These are phyloP conservation scores for Flaveria bidentis DNA, from an alignment of 129 eudicot genomes.

Conservation along the genomic window DNA sequence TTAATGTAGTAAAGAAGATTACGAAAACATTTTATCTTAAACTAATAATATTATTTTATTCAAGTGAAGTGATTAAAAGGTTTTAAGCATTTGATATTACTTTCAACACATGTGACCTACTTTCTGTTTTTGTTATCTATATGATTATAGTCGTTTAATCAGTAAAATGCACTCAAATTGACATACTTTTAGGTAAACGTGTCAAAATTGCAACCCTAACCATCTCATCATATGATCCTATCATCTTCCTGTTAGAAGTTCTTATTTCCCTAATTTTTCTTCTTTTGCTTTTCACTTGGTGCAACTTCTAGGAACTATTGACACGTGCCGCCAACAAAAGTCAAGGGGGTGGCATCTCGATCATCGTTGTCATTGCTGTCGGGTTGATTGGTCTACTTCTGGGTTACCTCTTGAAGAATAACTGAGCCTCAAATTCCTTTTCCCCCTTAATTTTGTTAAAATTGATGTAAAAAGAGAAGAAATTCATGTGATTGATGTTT, in stretches of 20 bases:
- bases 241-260: not conserved
- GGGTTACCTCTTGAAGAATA: constrained; percentile 67
- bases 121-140: too few species aligned
- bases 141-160: not conserved
- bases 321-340: constrained; percentile 52
- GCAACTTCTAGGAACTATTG: constrained; percentile 52
- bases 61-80: not conserved
- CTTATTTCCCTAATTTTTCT: not conserved
- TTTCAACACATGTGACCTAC: not conserved
- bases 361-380: constrained; percentile 50
- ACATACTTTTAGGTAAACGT: not conserved
- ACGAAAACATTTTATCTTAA: not conserved
- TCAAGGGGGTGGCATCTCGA: constrained; percentile 63
- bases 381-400: constrained; percentile 63
- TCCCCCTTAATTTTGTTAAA: constrained; percentile 6
- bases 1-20: not conserved
- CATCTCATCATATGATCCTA: not conserved
- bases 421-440: constrained; percentile 3
- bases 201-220: not conserved
- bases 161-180: not conserved
- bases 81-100: not conserved
- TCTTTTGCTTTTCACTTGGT: not conserved
- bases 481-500: constrained; percentile 15
- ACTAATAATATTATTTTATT: not conserved
- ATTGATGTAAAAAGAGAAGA: constrained; percentile 39